Evolutionary conservation across 2,329 filamentous ascomycete genomes (phyloP).

Genomic region (Truncatella angustata): DNA sequence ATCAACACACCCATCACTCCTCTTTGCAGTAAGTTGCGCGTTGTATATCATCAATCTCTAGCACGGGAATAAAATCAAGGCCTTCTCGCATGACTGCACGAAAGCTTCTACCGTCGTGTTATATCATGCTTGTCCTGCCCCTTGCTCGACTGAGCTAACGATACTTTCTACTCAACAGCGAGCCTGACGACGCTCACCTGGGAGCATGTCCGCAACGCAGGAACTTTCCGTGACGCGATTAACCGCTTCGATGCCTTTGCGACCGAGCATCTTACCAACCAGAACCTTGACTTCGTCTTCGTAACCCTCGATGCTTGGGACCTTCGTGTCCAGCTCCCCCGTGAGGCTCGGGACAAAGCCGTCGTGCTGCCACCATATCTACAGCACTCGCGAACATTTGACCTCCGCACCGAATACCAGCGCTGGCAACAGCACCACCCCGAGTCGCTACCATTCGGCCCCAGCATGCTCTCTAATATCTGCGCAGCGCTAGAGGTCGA

Average conservation of each 20-base stretch:
- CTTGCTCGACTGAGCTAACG: constrained; percentile 13
- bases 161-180: constrained; percentile 56
- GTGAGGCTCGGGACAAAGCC: constrained; percentile 96
- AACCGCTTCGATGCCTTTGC: constrained; percentile 93
- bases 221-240: constrained; percentile 95
- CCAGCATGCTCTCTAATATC: constrained; percentile 94
- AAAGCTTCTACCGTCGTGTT: no score
- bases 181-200: constrained; percentile 97
- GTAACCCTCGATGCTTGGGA: constrained; percentile 99
- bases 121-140: no score
- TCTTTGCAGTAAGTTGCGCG: constrained; percentile 82
- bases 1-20: constrained; percentile 99
- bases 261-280: constrained; percentile 83
- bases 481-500: constrained; percentile 98
- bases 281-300: constrained; percentile 96
- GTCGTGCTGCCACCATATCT: constrained; percentile 95
- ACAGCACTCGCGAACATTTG: constrained; percentile 96
- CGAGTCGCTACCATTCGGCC: constrained; percentile 93
- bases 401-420: constrained; percentile 95
- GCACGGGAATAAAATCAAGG: no score
- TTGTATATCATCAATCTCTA: background rate
- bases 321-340: constrained; percentile 92
- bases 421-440: constrained; percentile 98
- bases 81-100: no score
- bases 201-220: constrained; percentile 97